phyloP scores from a whole-genome alignment of 768 basidiomycete species.

The Antrodiella citrinella region DNA sequence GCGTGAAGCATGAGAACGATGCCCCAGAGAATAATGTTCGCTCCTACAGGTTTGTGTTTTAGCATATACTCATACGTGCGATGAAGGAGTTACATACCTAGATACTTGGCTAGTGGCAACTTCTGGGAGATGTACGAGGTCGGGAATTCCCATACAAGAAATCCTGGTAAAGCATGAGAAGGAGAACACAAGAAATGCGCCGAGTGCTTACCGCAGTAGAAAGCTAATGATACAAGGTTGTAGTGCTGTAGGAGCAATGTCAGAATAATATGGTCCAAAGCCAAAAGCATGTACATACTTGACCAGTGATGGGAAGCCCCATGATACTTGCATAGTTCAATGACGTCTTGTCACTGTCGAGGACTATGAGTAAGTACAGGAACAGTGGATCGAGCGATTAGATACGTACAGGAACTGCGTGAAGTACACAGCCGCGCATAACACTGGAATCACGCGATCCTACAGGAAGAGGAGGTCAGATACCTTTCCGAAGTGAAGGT shows the following conservation, averaged over 20 bases:
- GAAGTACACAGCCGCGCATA: slow-evolving; percentile 61
- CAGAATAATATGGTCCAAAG: too few relatives aligned
- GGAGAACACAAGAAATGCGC: neutral
- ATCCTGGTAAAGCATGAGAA: slow-evolving; percentile 27
- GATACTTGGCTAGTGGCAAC: slow-evolving; percentile 49
- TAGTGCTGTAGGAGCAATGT: slow-evolving; percentile 45
- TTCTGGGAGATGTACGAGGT: slow-evolving; percentile 61
- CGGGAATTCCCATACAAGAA: slow-evolving; percentile 56
- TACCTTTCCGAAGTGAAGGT: neutral
- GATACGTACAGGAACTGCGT: slow-evolving; percentile 50
- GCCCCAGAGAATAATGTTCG: slow-evolving; percentile 56
- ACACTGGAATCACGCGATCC: slow-evolving; percentile 46
- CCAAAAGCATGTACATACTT: too few relatives aligned
- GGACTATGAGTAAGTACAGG: neutral
- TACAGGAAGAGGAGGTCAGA: too few relatives aligned
- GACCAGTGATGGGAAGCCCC: slow-evolving; percentile 56
- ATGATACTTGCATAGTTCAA: slow-evolving; percentile 68
- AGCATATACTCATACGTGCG: too few relatives aligned
- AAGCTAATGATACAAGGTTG: slow-evolving; percentile 55
- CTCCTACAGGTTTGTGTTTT: too few relatives aligned
- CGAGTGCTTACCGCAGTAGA: slow-evolving; percentile 44
- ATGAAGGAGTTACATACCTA: slow-evolving; percentile 32
- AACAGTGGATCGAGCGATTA: neutral
- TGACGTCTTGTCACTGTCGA: slow-evolving; percentile 54
- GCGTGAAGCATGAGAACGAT: slow-evolving; percentile 52